phyloP scores from a whole-genome alignment of 306 rosid species.

The Prosopis cineraria region DNA sequence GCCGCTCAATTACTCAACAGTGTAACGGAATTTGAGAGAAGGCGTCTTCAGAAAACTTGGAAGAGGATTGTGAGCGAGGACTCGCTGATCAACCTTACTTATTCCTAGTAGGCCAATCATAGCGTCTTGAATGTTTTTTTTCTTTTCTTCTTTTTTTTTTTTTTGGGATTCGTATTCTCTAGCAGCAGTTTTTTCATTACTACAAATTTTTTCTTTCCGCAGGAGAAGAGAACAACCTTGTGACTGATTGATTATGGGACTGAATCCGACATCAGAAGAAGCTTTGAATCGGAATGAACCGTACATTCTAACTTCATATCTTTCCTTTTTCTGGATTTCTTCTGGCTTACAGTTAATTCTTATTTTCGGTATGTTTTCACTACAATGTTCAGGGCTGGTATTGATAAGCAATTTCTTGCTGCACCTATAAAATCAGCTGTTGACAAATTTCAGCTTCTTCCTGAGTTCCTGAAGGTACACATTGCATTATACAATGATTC shows the following conservation, averaged over 20 bases:
- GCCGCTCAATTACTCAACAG: too few species aligned
- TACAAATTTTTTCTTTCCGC: neutral
- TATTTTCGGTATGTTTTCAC: neutral
- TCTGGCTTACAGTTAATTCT: neutral
- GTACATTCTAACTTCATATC: neutral
- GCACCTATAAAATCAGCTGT: conserved; percentile 82
- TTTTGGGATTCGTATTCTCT: neutral
- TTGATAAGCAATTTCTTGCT: conserved; percentile 64
- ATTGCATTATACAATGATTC: neutral
- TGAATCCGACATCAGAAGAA: too few species aligned
- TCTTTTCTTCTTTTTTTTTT: too few species aligned
- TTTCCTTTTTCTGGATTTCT: neutral
- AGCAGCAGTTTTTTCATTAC: neutral
- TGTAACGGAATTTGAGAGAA: too few species aligned
- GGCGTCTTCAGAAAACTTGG: neutral
- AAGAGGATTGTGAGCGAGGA: neutral
- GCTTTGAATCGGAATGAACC: too few species aligned
- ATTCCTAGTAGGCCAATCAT: neutral
- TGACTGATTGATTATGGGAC: neutral
- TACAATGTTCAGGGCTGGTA: conserved; percentile 24
- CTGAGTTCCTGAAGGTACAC: conserved; percentile 86
- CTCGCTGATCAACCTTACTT: too few species aligned
- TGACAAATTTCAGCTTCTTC: conserved; percentile 84
- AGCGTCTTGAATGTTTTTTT: too few species aligned
- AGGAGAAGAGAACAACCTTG: neutral